A percentile compares a stretch with the other conserved stretches of the same genome.
Evolutionary conservation across 2,329 filamentous ascomycete species (phyloP).

Genomic region (Fusarium piperis): DNA sequence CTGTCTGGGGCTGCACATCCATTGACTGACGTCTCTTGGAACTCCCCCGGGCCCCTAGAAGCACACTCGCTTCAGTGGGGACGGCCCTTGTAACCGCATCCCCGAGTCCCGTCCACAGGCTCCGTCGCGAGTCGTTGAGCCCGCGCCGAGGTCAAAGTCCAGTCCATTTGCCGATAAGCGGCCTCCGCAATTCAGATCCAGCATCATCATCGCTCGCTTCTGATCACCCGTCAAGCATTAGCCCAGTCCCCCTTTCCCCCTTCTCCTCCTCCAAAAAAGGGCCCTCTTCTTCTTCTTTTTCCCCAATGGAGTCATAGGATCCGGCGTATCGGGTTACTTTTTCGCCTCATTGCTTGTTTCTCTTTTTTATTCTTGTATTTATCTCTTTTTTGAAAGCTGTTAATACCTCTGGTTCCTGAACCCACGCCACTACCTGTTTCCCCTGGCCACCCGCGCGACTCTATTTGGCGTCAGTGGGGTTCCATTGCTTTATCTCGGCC

Average conservation of each 20-base stretch:
- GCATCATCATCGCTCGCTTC: conserved; percentile 34
- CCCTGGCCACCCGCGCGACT: conserved; percentile 4
- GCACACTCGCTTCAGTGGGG: conserved; percentile 20
- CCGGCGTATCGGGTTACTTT: conserved; percentile 21
- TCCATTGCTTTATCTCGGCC: conserved; percentile 31
- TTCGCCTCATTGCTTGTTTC: conserved; percentile 3
- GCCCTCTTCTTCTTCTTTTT: conserved; percentile 28
- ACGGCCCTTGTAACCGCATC: conserved; percentile 27
- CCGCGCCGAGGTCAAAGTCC: conserved; percentile 32
- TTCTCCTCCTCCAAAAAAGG: not conserved
- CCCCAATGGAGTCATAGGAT: conserved; percentile 36
- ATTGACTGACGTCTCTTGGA: not conserved
- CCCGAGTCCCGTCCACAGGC: conserved; percentile 8
- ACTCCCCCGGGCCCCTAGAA: conserved; percentile 7
- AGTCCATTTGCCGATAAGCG: conserved; percentile 30
- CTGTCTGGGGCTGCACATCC: not conserved
- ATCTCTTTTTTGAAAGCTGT: conserved; percentile 1
- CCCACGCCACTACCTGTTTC: conserved; percentile 6
- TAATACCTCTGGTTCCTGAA: not conserved
- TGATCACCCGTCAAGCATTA: conserved; percentile 23
- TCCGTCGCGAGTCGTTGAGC: conserved; percentile 1
- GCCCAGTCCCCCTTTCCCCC: conserved; percentile 12
- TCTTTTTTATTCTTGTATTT: not conserved
- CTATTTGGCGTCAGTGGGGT: conserved; percentile 33
- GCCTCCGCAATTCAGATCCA: conserved; percentile 31